phyloP scores from a whole-genome alignment of 2,329 filamentous ascomycete genomes.

The Arthroderma sp. region DNA sequence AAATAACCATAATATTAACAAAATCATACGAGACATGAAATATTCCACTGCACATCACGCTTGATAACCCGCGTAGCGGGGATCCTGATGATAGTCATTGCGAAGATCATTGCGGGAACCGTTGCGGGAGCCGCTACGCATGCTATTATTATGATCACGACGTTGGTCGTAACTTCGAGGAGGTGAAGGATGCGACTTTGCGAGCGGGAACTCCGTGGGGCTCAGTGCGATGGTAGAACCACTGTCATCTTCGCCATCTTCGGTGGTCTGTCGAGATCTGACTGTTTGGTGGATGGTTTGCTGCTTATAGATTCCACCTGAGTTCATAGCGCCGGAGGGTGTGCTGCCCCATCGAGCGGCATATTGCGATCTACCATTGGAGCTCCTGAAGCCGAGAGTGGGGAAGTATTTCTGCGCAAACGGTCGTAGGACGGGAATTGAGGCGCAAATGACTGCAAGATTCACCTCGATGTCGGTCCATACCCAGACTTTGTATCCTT shows the following conservation, averaged over 20 bases:
- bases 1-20: neutral
- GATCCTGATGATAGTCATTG: neutral
- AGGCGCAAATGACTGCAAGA: slow-evolving; percentile 18
- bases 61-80: neutral
- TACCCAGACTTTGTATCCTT: slow-evolving; percentile 15
- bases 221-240: neutral
- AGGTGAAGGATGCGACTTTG: neutral
- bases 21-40: neutral
- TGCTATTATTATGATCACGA: neutral
- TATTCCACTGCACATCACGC: neutral
- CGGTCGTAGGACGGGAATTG: slow-evolving; percentile 15
- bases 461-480: slow-evolving; percentile 17
- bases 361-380: neutral
- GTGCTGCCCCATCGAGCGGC: slow-evolving; percentile 1
- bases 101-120: neutral
- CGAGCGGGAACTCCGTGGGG: neutral
- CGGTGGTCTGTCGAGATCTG: neutral
- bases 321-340: neutral
- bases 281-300: slow-evolving; percentile 11
- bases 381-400: slow-evolving; percentile 1
- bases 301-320: slow-evolving; percentile 8
- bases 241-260: slow-evolving; percentile 2
- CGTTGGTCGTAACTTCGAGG: neutral
- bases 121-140: neutral
- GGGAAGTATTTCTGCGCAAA: slow-evolving; percentile 13